Conservation (phyloP, 129 eudicot species). For the Deinandra increscens region DNA sequence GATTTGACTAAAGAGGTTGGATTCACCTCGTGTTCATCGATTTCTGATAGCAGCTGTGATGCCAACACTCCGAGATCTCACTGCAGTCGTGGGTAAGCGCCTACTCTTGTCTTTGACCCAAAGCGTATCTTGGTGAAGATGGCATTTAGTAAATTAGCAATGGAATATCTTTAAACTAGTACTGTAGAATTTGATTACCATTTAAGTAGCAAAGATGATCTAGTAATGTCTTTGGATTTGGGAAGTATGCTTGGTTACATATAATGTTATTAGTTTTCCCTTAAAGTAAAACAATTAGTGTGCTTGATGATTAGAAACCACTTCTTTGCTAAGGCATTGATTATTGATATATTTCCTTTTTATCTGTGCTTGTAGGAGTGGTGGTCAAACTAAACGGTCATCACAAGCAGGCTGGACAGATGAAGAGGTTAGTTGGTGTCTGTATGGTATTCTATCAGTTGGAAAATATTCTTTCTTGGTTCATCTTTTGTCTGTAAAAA, state of each 20-base stretch:
- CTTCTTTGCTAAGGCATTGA: neutral
- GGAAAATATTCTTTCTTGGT: neutral
- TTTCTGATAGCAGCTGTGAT: slow-evolving; percentile 61
- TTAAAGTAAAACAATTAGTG: neutral
- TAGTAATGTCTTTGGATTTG: slow-evolving; percentile 14
- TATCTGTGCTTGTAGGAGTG: slow-evolving; percentile 30
- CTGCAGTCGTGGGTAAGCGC: slow-evolving; percentile 52
- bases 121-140: neutral
- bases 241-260: neutral
- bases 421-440: slow-evolving; percentile 63
- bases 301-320: neutral
- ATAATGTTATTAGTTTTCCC: neutral
- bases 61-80: slow-evolving; percentile 51
- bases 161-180: neutral
- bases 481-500: slow-evolving; percentile 11
- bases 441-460: neutral
- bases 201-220: slow-evolving; percentile 12
- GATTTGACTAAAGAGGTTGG: slow-evolving; percentile 43
- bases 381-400: slow-evolving; percentile 62
- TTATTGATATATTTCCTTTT: neutral
- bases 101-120: neutral
- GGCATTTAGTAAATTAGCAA: neutral
- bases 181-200: neutral
- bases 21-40: slow-evolving; percentile 47
- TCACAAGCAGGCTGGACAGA: slow-evolving; percentile 92